Percentiles rank a stretch among this genome's conserved stretches.
phyloP scores from a whole-genome alignment of 352 stramenopile genomes.

The Phytopythium kandeliae region DNA sequence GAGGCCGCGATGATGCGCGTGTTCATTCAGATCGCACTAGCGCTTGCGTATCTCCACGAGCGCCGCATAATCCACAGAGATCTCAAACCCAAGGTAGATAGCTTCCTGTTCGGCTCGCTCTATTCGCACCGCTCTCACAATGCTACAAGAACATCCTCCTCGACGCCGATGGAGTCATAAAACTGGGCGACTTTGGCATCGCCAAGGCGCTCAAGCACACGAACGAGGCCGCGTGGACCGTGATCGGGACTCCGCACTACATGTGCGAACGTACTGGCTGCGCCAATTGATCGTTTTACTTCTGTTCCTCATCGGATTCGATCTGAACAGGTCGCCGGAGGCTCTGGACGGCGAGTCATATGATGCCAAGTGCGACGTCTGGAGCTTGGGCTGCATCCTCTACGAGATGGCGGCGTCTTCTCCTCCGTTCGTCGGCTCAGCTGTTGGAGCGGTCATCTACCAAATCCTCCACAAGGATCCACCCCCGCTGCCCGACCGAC shows the following conservation, averaged over 20 bases:
- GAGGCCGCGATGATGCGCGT: constrained; percentile 60
- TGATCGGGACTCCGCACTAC: constrained; percentile 73
- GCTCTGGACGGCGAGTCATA: constrained; percentile 61
- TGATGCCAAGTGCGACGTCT: constrained; percentile 71
- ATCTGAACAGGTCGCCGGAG: constrained; percentile 49
- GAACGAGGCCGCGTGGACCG: constrained; percentile 40
- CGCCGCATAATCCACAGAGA: constrained; percentile 61
- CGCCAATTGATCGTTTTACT: no score
- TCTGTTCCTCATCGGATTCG: no score
- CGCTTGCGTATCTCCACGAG: constrained; percentile 55
- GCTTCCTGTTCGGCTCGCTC: background rate
- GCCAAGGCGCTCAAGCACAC: constrained; percentile 35
- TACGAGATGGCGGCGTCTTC: constrained; percentile 60
- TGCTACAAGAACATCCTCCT: constrained; percentile 43
- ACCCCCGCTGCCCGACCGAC: constrained; percentile 16
- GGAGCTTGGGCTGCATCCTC: constrained; percentile 81
- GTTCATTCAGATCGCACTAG: constrained; percentile 57
- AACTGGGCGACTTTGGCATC: constrained; percentile 72
- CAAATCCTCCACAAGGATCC: constrained; percentile 38
- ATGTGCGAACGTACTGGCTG: constrained; percentile 26
- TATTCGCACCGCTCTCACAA: background rate
- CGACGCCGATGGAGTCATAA: constrained; percentile 48
- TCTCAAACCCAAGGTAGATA: constrained; percentile 44
- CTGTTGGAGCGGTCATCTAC: constrained; percentile 50
- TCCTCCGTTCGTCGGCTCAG: constrained; percentile 56